Percentiles rank a stretch among this genome's conserved stretches.
phyloP scores from a whole-genome alignment of 83 land plant species.

The Picea abies region DNA sequence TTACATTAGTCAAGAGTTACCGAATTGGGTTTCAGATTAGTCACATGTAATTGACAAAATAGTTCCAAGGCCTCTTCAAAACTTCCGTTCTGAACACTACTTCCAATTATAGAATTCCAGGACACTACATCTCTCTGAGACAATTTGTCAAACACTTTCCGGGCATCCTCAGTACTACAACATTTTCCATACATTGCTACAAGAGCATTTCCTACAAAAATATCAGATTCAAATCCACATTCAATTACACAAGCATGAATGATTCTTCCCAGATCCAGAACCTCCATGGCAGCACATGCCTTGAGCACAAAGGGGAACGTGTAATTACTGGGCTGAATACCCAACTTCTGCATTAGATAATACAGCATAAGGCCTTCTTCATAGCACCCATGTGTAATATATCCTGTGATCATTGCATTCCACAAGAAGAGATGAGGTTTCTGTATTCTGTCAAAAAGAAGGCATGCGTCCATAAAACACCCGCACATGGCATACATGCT shows the following conservation, averaged over 20 bases:
- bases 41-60: neutral
- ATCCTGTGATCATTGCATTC: no score
- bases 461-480: no score
- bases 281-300: neutral
- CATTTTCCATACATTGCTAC: neutral
- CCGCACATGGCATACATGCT: no score
- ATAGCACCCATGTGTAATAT: no score
- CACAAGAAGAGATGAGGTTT: no score
- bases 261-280: neutral
- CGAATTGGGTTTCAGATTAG: no score
- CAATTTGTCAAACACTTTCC: neutral
- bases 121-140: neutral
- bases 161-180: neutral
- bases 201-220: neutral
- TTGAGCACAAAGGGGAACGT: conserved; percentile 23
- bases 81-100: neutral
- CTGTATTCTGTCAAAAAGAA: no score
- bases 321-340: neutral
- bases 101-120: neutral
- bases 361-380: no score
- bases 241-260: neutral
- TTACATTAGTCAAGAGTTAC: no score
- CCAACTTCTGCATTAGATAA: no score
- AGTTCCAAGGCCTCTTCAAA: neutral
- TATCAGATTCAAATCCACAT: neutral